Evolutionary conservation across 129 eudicot genomes (phyloP).

Genomic region (Glebionis coronaria): DNA sequence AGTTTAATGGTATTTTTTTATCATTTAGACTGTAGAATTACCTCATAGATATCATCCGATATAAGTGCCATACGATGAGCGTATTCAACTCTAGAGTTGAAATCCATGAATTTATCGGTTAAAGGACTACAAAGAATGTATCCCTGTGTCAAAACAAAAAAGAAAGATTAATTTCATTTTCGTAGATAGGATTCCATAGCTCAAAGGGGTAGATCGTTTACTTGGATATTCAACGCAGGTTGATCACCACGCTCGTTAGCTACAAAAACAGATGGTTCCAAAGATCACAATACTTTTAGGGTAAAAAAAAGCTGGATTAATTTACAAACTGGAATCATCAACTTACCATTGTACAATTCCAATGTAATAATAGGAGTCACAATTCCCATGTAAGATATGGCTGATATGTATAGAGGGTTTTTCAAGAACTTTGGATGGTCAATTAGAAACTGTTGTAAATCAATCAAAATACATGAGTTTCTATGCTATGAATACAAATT

Average conservation of each 20-base stretch:
- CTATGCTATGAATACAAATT: background rate
- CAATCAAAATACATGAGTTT: background rate
- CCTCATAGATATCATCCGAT: no score
- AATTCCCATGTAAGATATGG: constrained; percentile 33
- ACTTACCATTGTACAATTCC: constrained; percentile 32
- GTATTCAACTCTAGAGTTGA: no score
- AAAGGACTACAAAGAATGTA: no score
- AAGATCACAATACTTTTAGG: background rate
- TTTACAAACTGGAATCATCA: background rate
- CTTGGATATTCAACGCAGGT: constrained; percentile 34
- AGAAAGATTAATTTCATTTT: background rate
- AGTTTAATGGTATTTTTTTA: background rate
- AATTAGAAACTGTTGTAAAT: constrained; percentile 27
- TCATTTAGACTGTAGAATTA: no score
- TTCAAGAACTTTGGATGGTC: constrained; percentile 34
- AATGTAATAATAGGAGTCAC: constrained; percentile 27
- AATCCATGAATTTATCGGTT: no score
- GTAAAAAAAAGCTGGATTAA: background rate
- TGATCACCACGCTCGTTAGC: constrained; percentile 33
- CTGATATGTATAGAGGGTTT: constrained; percentile 33
- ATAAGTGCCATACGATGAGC: no score
- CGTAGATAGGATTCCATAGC: background rate
- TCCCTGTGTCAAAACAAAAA: no score
- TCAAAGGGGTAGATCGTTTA: background rate
- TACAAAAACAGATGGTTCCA: constrained; percentile 5